Evolutionary conservation across 148 eudicot genomes (phyloP).

Genomic region (Amaranthus hypochondriacus): DNA sequence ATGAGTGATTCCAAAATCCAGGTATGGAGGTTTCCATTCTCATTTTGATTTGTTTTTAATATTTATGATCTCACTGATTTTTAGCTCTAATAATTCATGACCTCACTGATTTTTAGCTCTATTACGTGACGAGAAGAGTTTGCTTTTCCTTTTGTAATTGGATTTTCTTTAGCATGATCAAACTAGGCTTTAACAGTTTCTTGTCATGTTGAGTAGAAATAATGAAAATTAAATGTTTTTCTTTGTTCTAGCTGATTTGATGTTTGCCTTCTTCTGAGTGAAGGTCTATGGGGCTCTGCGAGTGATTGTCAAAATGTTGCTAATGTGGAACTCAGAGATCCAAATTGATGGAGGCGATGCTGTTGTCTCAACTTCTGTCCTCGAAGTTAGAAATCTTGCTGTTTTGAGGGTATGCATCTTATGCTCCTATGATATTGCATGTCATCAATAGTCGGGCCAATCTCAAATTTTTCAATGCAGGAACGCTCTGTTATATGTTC

Average conservation of each 20-base stretch:
- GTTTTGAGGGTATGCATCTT: slow-evolving; percentile 55
- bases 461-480: slow-evolving; percentile 36
- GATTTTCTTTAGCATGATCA: background rate
- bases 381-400: slow-evolving; percentile 76
- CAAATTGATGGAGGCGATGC: slow-evolving; percentile 62
- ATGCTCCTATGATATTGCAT: background rate
- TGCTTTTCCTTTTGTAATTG: background rate
- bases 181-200: background rate
- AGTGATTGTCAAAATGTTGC: slow-evolving; percentile 73
- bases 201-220: background rate
- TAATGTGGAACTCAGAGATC: slow-evolving; percentile 76
- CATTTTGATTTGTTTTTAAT: background rate
- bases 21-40: slow-evolving; percentile 33
- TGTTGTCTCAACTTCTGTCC: slow-evolving; percentile 57
- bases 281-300: slow-evolving; percentile 81
- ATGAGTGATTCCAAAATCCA: slow-evolving; percentile 74
- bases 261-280: slow-evolving; percentile 19
- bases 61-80: background rate
- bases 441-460: slow-evolving; percentile 8
- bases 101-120: background rate
- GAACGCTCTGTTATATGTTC: slow-evolving; percentile 65
- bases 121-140: background rate
- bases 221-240: background rate
- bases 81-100: background rate
- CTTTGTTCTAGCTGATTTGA: slow-evolving; percentile 3